A percentile compares a stretch with the other conserved stretches of the same genome.
phyloP scores from a whole-genome alignment of 768 basidiomycete species.

The Pleurotus tuber-regium region DNA sequence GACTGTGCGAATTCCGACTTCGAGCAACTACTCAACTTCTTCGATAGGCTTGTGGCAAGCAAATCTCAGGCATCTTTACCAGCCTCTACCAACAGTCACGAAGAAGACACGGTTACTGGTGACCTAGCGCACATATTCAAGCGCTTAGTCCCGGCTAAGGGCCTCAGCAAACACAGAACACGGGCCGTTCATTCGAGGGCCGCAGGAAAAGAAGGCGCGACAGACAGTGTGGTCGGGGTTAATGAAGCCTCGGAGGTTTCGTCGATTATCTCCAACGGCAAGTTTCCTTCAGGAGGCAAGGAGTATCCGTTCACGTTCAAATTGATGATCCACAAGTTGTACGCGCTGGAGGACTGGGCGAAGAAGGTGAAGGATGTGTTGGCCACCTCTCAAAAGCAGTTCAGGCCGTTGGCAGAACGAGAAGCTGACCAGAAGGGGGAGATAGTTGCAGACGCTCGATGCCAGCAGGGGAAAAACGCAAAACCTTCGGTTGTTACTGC shows the following conservation, averaged over 20 bases:
- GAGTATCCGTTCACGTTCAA: constrained; percentile 62
- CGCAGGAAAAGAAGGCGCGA: constrained; percentile 7
- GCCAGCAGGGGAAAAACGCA: constrained; percentile 19
- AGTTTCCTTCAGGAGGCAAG: constrained; percentile 41
- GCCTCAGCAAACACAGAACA: constrained; percentile 23
- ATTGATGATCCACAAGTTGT: constrained; percentile 65
- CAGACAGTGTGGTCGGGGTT: constrained; percentile 13
- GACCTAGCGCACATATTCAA: constrained; percentile 36
- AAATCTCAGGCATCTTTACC: constrained; percentile 30
- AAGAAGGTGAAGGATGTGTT: constrained; percentile 52
- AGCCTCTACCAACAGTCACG: constrained; percentile 21
- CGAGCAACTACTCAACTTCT: constrained; percentile 50
- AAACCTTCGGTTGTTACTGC: constrained; percentile 25
- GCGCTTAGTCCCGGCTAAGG: constrained; percentile 24
- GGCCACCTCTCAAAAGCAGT: constrained; percentile 52
- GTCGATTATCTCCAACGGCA: constrained; percentile 23
- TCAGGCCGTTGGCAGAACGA: constrained; percentile 50
- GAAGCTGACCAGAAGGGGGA: constrained; percentile 10
- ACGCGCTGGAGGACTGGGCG: constrained; percentile 58
- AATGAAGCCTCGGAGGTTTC: constrained; percentile 23
- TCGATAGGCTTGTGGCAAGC: constrained; percentile 50
- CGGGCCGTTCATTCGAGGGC: constrained; percentile 17
- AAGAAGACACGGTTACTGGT: constrained; percentile 25
- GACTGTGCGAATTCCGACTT: constrained; percentile 41
- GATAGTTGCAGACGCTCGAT: too few species aligned